A percentile compares a stretch with the other conserved stretches of the same genome.
These are phyloP conservation scores for Sclerotinia minor DNA, from an alignment of 2,329 filamentous ascomycete species.

Conservation along the genomic window DNA sequence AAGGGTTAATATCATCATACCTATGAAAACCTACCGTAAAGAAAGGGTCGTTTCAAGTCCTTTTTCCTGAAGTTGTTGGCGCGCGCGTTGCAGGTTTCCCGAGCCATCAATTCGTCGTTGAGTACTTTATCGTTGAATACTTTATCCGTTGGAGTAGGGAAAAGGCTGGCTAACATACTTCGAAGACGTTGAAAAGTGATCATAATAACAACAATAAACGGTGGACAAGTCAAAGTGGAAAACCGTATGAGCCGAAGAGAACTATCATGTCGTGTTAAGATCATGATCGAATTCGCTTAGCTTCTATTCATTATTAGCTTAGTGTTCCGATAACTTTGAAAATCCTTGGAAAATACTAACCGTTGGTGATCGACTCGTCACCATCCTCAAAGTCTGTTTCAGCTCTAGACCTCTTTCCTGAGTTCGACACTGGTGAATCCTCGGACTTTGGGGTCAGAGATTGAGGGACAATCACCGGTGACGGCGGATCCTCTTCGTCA, in stretches of 20 bases:
- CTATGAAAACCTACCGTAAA: constrained; percentile 36
- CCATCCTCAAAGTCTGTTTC: constrained; percentile 35
- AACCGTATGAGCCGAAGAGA: not conserved
- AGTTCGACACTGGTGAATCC: constrained; percentile 29
- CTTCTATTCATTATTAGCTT: constrained; percentile 37
- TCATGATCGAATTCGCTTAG: constrained; percentile 40
- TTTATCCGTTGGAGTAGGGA: not conserved
- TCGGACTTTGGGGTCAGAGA: constrained; percentile 21
- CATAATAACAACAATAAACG: not conserved
- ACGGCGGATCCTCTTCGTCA: constrained; percentile 26
- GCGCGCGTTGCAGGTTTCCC: not conserved
- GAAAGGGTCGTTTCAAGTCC: not conserved
- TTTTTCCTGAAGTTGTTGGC: not conserved
- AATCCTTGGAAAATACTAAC: constrained; percentile 29
- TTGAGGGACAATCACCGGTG: constrained; percentile 5
- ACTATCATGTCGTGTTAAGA: not conserved
- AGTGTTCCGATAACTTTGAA: not conserved
- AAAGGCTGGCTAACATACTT: constrained; percentile 21
- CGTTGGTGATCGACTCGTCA: constrained; percentile 29
- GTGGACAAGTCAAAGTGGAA: constrained; percentile 17
- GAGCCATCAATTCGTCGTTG: not conserved
- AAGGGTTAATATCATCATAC: constrained; percentile 32
- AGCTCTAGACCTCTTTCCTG: constrained; percentile 36
- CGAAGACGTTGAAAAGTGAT: constrained; percentile 13
- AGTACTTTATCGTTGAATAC: constrained; percentile 1